Evolutionary conservation across 73 alveolate genomes (phyloP), one percentile per base, ranked within the genome.

Genomic region (Breviolum minutum): DNA sequence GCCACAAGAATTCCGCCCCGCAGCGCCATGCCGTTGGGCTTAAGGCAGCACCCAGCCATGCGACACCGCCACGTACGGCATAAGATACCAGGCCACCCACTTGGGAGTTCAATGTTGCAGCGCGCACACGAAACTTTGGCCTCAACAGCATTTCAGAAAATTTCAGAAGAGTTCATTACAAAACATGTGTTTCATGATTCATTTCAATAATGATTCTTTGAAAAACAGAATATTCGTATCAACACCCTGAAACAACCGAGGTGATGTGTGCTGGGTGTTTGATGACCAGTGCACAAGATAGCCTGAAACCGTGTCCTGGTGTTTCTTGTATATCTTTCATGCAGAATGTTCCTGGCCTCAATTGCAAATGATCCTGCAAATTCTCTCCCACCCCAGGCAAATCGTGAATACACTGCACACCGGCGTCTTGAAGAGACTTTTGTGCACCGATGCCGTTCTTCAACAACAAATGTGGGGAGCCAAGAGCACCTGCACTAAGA

Each of bases 341-440:
- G 19, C 2, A 19, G 19, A 16, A 69, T 40, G 54, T 22, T 63
- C 69, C 74, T 24, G 5, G 95, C 95, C 97, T 90, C 97, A 90
- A n/a, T 54, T 90, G 90, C 76, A 84, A n/a, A 26, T 96, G 99
- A 61, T 96, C 99, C 69, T 96, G 96, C 74, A 96, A 84, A 69
- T 96, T 84, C 61, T 86, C 90, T 11, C 99, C 99, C 62, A 96
- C 99, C 22, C 99, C 99, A 5, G 98, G 99, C 87, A 85, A 26
- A n/a, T 64, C 83, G 24, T 70, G 92, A 16, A 27, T 40, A 16
- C 90, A 68, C 32, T 27, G 14, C 70, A 96, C 70, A 6, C 83
- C 94, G 14, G 60, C 92, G 12, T 20, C 91, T 27, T 13, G 70
- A 62, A 96, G 84, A 14, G 20, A 14, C 61, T 22, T 20, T 1